Conservation (phyloP, 1,284 basidiomycete species). For the Calocybe gambosa region DNA sequence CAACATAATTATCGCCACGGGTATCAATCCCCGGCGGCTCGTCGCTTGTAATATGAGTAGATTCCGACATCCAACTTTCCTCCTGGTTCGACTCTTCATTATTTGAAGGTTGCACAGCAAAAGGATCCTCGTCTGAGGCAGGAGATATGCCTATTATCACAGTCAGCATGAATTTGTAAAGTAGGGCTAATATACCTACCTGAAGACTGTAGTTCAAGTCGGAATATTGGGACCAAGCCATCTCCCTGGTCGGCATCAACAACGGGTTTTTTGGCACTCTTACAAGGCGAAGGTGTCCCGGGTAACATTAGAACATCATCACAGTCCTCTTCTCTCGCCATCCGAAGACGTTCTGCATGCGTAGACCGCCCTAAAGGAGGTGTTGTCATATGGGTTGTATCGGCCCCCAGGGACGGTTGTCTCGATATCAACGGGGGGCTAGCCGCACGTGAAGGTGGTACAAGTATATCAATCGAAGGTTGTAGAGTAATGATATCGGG, state of each 20-base stretch:
- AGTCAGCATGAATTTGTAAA: not conserved
- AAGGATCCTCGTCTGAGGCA: slow-evolving; percentile 10
- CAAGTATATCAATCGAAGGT: not conserved
- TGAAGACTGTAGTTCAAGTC: slow-evolving; percentile 23
- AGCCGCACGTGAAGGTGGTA: not conserved
- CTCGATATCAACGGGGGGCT: not conserved
- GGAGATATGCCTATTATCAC: slow-evolving; percentile 3
- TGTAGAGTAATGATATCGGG: not conserved
- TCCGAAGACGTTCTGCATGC: slow-evolving; percentile 37
- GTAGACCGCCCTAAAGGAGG: slow-evolving; percentile 45
- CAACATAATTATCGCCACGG: not conserved
- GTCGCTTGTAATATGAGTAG: not conserved
- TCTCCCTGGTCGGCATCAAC: slow-evolving; percentile 22
- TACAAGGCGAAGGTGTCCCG: slow-evolving; percentile 57
- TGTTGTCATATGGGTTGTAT: slow-evolving; percentile 20
- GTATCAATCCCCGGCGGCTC: not conserved
- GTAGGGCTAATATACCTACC: slow-evolving; percentile 2
- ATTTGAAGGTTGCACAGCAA: not conserved
- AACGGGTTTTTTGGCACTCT: slow-evolving; percentile 19
- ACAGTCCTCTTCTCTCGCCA: slow-evolving; percentile 33
- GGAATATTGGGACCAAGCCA: slow-evolving; percentile 41
- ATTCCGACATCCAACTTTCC: not conserved
- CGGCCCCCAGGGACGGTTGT: slow-evolving; percentile 13
- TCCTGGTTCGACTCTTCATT: not conserved
- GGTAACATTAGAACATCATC: slow-evolving; percentile 47